Conservation (phyloP, 441 rosid species). For the Bocquillonia castaneifolia region DNA sequence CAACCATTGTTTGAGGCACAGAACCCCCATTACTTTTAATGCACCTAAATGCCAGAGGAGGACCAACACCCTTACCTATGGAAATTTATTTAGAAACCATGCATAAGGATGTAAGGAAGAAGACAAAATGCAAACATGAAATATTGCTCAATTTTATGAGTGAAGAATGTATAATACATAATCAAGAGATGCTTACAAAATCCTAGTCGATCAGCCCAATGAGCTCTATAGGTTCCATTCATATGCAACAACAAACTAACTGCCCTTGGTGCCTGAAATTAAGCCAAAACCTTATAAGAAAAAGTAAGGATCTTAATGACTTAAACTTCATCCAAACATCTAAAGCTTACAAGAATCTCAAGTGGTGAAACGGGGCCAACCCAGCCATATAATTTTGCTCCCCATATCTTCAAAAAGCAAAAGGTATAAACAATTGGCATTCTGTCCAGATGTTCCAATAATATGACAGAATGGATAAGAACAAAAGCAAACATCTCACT, state of each 20-base stretch:
- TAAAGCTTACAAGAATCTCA: slow-evolving; percentile 51
- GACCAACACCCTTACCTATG: slow-evolving; percentile 58
- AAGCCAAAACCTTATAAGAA: slow-evolving; percentile 19
- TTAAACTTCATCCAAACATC: slow-evolving; percentile 22
- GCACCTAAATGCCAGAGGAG: slow-evolving; percentile 86
- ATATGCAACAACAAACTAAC: slow-evolving; percentile 62
- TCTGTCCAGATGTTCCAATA: slow-evolving; percentile 15
- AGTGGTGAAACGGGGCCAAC: slow-evolving; percentile 79
- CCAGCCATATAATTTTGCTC: slow-evolving; percentile 85
- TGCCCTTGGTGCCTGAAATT: slow-evolving; percentile 61
- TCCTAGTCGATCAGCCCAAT: slow-evolving; percentile 90
- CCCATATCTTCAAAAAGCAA: slow-evolving; percentile 61
- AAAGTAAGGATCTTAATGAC: slow-evolving; percentile 22
- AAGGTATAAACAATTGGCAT: slow-evolving; percentile 26
- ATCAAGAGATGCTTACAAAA: slow-evolving; percentile 59
- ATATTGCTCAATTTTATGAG: slow-evolving; percentile 9
- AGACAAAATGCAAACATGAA: slow-evolving; percentile 19
- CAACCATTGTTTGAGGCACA: slow-evolving; percentile 73
- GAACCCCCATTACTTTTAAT: slow-evolving; percentile 87
- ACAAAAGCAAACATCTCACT: slow-evolving; percentile 38
- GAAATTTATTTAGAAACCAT: slow-evolving; percentile 28
- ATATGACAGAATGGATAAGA: slow-evolving; percentile 22
- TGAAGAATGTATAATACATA: slow-evolving; percentile 6
- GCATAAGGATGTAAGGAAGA: slow-evolving; percentile 20
- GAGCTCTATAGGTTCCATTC: slow-evolving; percentile 94